A percentile compares a stretch with the other conserved stretches of the same genome.
phyloP scores from a whole-genome alignment of 805 yeast genomes.

The Metschnikowia matae region DNA sequence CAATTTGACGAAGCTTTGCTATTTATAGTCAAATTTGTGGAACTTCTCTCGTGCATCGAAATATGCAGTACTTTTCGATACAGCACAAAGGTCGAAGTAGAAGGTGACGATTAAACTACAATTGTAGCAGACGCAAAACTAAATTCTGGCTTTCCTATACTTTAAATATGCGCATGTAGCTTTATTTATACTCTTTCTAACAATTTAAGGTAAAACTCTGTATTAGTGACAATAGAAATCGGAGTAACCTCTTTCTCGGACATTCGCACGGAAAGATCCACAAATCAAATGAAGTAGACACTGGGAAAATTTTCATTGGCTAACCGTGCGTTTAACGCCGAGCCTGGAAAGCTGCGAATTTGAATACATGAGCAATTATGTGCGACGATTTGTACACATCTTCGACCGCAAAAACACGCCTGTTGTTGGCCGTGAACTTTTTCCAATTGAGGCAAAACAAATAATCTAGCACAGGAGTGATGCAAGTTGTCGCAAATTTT shows the following conservation, averaged over 20 bases:
- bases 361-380: neutral
- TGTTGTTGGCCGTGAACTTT: neutral
- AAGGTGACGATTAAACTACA: neutral
- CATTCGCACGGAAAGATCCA: constrained; percentile 1
- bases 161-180: too few species aligned
- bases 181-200: neutral
- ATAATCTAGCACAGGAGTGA: neutral
- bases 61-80: neutral
- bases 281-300: neutral
- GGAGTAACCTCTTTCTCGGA: constrained; percentile 1
- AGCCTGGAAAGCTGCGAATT: neutral
- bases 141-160: neutral
- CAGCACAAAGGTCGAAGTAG: neutral
- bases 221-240: neutral
- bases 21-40: neutral
- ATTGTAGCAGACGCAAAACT: neutral
- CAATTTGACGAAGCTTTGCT: neutral
- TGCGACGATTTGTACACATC: neutral
- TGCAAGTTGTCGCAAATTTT: neutral
- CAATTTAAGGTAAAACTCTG: neutral
- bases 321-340: constrained; percentile 1
- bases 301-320: neutral
- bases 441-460: neutral
- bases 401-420: neutral
- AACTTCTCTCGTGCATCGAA: neutral